Percentiles rank a stretch among this genome's conserved stretches.
phyloP scores from a whole-genome alignment of 2,329 filamentous ascomycete genomes.

The Pleomassaria siparia region DNA sequence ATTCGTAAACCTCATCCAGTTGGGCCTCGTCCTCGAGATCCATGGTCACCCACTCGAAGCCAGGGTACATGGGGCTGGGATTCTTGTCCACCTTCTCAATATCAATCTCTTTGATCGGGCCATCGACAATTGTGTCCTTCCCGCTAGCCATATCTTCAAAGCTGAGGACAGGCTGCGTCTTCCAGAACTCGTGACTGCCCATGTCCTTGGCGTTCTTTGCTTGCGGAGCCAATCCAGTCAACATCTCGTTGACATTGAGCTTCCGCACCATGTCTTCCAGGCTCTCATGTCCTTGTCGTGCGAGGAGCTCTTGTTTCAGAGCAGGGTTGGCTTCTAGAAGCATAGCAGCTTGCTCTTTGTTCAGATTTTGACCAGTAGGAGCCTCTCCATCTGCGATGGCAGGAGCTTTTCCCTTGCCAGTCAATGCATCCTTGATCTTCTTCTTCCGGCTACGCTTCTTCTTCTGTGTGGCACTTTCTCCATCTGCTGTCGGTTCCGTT shows the following conservation, averaged over 20 bases:
- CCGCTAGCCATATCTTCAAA: slow-evolving; percentile 59
- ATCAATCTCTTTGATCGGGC: slow-evolving; percentile 79
- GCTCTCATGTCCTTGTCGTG: slow-evolving; percentile 27
- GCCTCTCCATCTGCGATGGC: slow-evolving; percentile 27
- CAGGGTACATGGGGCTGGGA: slow-evolving; percentile 69
- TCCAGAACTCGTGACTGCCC: slow-evolving; percentile 98
- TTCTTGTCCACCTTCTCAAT: slow-evolving; percentile 77
- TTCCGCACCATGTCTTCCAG: slow-evolving; percentile 57
- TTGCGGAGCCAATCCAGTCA: slow-evolving; percentile 72
- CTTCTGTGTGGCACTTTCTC: slow-evolving; percentile 51
- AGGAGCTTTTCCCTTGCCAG: slow-evolving; percentile 36
- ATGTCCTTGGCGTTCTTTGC: slow-evolving; percentile 95
- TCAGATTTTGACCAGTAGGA: slow-evolving; percentile 34
- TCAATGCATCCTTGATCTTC: slow-evolving; percentile 55
- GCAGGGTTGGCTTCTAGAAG: slow-evolving; percentile 43
- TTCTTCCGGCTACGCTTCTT: slow-evolving; percentile 69
- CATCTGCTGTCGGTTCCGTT: slow-evolving; percentile 36
- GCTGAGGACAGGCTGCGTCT: slow-evolving; percentile 89
- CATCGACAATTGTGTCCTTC: slow-evolving; percentile 62
- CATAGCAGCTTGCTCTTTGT: slow-evolving; percentile 40
- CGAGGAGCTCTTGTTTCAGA: slow-evolving; percentile 39
- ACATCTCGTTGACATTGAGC: slow-evolving; percentile 69
- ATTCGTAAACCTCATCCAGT: slow-evolving; percentile 86
- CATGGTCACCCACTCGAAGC: slow-evolving; percentile 93
- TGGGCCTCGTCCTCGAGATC: slow-evolving; percentile 76